phyloP scores from a whole-genome alignment of 2,329 filamentous ascomycete species.

The Verticillium nonalfalfae region DNA sequence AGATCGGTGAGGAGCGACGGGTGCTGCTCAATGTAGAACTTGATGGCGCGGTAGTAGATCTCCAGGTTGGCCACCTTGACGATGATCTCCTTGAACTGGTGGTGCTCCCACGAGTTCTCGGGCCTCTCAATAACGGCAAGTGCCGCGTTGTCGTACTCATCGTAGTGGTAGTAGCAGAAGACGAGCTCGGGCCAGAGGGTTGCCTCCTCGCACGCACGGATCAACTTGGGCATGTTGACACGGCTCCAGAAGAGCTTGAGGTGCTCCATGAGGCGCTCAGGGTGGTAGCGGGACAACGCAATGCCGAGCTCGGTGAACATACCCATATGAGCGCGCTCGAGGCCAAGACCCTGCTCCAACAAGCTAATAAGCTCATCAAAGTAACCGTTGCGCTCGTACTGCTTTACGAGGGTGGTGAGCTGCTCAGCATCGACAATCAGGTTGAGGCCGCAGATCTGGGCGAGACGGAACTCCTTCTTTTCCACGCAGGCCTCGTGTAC shows the following conservation, averaged over 20 bases:
- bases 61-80: conserved; percentile 98
- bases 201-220: conserved; percentile 85
- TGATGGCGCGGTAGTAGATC: conserved; percentile 96
- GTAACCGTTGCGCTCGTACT: conserved; percentile 95
- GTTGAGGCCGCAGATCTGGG: conserved; percentile 98
- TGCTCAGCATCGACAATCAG: conserved; percentile 97
- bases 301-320: conserved; percentile 95
- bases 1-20: conserved; percentile 94
- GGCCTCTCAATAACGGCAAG: conserved; percentile 97
- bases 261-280: conserved; percentile 96
- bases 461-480: conserved; percentile 98
- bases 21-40: conserved; percentile 97
- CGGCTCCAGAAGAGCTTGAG: conserved; percentile 97
- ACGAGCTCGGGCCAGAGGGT: conserved; percentile 97
- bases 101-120: conserved; percentile 97
- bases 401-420: conserved; percentile 83
- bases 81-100: conserved; percentile 98
- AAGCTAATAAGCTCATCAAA: conserved; percentile 96
- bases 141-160: conserved; percentile 96
- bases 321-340: conserved; percentile 91
- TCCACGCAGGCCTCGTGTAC: conserved; percentile 93
- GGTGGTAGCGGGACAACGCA: conserved; percentile 88
- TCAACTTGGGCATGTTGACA: conserved; percentile 97
- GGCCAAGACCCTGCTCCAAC: conserved; percentile 87
- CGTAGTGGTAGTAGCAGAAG: conserved; percentile 97